Base-by-base conservation (phyloP, 2,329 filamentous ascomycete species). In the Fusarium albosuccineum region DNA sequence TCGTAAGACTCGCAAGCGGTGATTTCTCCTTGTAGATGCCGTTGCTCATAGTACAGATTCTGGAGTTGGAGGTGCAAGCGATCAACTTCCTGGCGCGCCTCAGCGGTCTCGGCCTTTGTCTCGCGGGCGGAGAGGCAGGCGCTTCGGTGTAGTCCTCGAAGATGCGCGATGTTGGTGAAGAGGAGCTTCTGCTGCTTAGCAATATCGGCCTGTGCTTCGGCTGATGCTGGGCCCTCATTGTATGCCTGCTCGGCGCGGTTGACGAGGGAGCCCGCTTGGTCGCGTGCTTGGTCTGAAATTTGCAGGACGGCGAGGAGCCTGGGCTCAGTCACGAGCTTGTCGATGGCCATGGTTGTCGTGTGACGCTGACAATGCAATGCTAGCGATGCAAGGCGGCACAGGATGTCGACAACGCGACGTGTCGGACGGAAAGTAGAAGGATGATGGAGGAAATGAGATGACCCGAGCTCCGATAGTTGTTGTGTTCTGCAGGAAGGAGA, bases 21-120 rank as follows among this genome's bases (percentile, higher is more conserved):
- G 64, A 99, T 98, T 80, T 99, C 96, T 49, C 92, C 92, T 67
- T 92, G 89, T 56, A 99, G 82, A 78, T 97, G 94, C 56, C 93
- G 86, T 81, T 98, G 94, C 79, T 99, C 95, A 76, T 99, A 99
- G 78, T 96, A 97, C 8, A 99, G 82, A 75, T 99, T 99, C 80
- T 98, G 95, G 57, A 99, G 85, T 75, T 97, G 92, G 37, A 99
- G 85, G 76, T 98, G 94, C 64, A 99, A 84, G 50, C 91, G 89
- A 77, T 99, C 96, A 67, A 98, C 93, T 79, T 97, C 93, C 73
- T 95, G 92, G 49, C 94, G 89, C 49, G 92, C 92, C 78, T 97
- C 93, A 30, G 93, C 91, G 1, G 96, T 98, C 71, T 89, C 84
- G 54, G 91, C 85, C 78, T 98, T 98, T 13, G 94, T 97, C 70